A percentile compares a stretch with the other conserved stretches of the same genome.
Evolutionary conservation across 371 early-diverging fungal species (phyloP).

Genomic region (Mucor lusitanicus): DNA sequence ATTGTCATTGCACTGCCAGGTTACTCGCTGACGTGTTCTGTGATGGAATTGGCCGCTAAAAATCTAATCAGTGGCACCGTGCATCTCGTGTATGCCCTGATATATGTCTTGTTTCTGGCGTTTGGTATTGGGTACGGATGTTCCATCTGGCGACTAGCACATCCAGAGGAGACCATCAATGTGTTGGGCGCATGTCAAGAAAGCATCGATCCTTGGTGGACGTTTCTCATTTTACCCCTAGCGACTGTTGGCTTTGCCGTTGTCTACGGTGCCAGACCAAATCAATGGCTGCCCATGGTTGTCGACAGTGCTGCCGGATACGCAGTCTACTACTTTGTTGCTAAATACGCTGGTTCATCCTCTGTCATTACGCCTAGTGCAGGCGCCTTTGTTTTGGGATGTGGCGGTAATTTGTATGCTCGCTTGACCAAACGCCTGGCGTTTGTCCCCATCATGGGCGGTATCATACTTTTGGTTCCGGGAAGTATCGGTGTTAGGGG

Average conservation of each 20-base stretch:
- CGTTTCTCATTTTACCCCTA: constrained; percentile 30
- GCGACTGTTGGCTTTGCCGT: constrained; percentile 27
- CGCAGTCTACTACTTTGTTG: constrained; percentile 36
- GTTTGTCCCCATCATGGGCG: constrained; percentile 40
- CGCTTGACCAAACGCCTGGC: constrained; percentile 32
- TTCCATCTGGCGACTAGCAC: constrained; percentile 32
- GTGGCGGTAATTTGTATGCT: constrained; percentile 36
- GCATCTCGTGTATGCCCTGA: constrained; percentile 70
- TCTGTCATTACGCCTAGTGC: constrained; percentile 39
- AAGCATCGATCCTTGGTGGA: constrained; percentile 35
- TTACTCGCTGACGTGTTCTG: constrained; percentile 66
- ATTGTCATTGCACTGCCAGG: constrained; percentile 72
- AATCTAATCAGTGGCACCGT: constrained; percentile 83
- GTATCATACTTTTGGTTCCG: constrained; percentile 40
- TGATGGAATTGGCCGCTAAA: constrained; percentile 80
- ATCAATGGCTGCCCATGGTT: constrained; percentile 29
- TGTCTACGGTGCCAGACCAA: constrained; percentile 31
- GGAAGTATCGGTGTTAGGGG: constrained; percentile 45
- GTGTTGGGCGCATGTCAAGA: constrained; percentile 26
- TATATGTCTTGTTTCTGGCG: constrained; percentile 72
- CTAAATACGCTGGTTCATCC: constrained; percentile 12
- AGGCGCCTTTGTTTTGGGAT: constrained; percentile 39
- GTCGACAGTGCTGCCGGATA: constrained; percentile 33
- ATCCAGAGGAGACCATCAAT: constrained; percentile 11
- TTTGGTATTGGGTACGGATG: constrained; percentile 78